Evolutionary conservation across 2,329 filamentous ascomycete species (phyloP), one percentile per base, ranked within the genome.

Genomic region (Alternaria angustiovoidea): DNA sequence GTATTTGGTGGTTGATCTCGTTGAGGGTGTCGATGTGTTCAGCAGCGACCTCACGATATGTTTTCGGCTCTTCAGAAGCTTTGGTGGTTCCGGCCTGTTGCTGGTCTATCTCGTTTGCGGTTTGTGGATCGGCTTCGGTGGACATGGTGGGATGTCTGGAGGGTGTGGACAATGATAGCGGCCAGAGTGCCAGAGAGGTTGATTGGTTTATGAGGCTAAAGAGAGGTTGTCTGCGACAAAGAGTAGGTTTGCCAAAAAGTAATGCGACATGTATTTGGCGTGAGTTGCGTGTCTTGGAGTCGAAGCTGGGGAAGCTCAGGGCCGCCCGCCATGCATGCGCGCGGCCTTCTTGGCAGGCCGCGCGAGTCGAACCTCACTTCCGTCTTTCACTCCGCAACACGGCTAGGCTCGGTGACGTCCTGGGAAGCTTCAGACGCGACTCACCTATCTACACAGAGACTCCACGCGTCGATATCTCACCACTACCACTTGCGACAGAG

Each of bases 21-120:
- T 64, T 73, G 42, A 78, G 70, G 9, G 65, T 68, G 53, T 70
- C 71, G 60, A 78, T 78, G 54, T 76, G 73, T 26, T 68, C 58
- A 18, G 74, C 71, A 30, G 75, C 73, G 51, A 69, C 70, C 39
- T 75, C 65, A 58, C 66, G 68, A 61, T 78, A 78, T 30, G 68
- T 71, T 39, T 71, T 62, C 36, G 63, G 54, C 53, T 64, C 51
- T 53, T 59, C 56, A 32, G 51, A 44, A 52, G 51, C 26, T 48
- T 42, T 59, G 9, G 26, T 22, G 34, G 20, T 44, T 8, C 38
- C 48, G 12, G 56, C 2, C 41, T 59, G 57, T 28, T 52, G 64
- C 51, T 61, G 51, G 43, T 46, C 44, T 12, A 41, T 20, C 30
- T 49, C 39, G 51, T 38, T 54, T 46, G 51, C 32, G 43, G 43